Evolutionary conservation across 1,284 basidiomycete genomes (phyloP).

Genomic region (Rhizopogon parksii): DNA sequence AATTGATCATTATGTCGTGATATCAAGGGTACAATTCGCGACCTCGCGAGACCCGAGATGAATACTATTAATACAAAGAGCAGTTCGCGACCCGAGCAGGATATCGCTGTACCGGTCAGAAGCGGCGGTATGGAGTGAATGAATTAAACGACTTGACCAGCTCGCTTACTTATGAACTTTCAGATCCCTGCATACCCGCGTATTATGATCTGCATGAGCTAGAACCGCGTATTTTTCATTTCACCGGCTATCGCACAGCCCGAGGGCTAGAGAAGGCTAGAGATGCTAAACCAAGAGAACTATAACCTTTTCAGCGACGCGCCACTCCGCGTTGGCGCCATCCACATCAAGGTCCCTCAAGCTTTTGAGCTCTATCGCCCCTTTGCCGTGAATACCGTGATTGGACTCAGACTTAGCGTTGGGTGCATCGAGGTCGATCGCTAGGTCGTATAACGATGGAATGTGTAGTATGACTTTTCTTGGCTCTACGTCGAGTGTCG

Average conservation of each 20-base stretch:
- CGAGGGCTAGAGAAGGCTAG: no score
- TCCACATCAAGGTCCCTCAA: conserved; percentile 54
- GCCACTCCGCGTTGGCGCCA: conserved; percentile 57
- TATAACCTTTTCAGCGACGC: conserved; percentile 42
- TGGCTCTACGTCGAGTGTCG: conserved; percentile 56
- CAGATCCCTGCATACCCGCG: no score
- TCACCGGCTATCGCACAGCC: background rate
- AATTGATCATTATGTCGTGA: no score
- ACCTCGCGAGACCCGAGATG: background rate
- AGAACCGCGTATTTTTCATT: background rate
- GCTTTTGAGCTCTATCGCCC: conserved; percentile 44
- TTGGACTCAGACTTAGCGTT: conserved; percentile 41
- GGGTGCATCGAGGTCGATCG: conserved; percentile 45
- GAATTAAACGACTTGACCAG: background rate
- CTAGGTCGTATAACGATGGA: conserved; percentile 42
- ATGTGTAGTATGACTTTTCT: conserved; percentile 46
- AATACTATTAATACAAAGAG: background rate
- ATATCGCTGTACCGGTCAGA: background rate
- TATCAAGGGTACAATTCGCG: conserved; percentile 1
- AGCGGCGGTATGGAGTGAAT: background rate
- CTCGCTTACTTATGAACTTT: no score
- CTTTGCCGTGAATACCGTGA: conserved; percentile 17
- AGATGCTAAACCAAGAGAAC: conserved; percentile 31
- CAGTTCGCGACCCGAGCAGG: background rate
- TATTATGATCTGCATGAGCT: no score